These are phyloP conservation scores for Exophiala sideris DNA, from an alignment of 2,329 filamentous ascomycete species.

Conservation along the genomic window DNA sequence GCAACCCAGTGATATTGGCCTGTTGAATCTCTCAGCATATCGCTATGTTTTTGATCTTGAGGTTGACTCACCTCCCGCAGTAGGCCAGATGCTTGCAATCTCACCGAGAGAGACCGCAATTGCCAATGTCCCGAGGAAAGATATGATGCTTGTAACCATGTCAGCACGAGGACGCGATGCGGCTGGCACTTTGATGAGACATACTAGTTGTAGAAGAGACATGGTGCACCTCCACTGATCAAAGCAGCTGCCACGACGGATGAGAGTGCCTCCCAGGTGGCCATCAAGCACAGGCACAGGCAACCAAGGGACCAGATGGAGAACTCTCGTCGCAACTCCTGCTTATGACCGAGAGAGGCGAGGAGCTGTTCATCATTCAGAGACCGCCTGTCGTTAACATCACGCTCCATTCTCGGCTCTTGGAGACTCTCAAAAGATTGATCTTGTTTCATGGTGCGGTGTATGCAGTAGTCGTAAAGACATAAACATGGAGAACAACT, in stretches of 20 bases:
- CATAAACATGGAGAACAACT: too few relatives aligned
- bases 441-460: too few relatives aligned
- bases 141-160: slow-evolving; percentile 11
- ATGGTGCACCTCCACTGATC: slow-evolving; percentile 33
- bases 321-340: slow-evolving; percentile 50
- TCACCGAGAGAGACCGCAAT: slow-evolving; percentile 28
- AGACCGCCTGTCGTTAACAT: neutral
- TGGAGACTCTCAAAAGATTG: too few relatives aligned
- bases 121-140: slow-evolving; percentile 17
- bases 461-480: too few relatives aligned
- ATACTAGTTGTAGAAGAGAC: slow-evolving; percentile 36
- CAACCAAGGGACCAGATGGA: slow-evolving; percentile 45
- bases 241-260: slow-evolving; percentile 41
- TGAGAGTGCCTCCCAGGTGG: slow-evolving; percentile 51
- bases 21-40: neutral
- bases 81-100: slow-evolving; percentile 32
- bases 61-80: slow-evolving; percentile 28
- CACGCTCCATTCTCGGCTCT: too few relatives aligned
- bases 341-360: slow-evolving; percentile 55
- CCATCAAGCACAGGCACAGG: slow-evolving; percentile 50
- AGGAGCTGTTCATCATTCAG: slow-evolving; percentile 35
- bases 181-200: slow-evolving; percentile 32
- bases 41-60: neutral
- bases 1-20: slow-evolving; percentile 43
- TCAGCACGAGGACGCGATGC: slow-evolving; percentile 36